Conservation (phyloP, 2,329 filamentous ascomycete species). For the Sporothrix mexicana region DNA sequence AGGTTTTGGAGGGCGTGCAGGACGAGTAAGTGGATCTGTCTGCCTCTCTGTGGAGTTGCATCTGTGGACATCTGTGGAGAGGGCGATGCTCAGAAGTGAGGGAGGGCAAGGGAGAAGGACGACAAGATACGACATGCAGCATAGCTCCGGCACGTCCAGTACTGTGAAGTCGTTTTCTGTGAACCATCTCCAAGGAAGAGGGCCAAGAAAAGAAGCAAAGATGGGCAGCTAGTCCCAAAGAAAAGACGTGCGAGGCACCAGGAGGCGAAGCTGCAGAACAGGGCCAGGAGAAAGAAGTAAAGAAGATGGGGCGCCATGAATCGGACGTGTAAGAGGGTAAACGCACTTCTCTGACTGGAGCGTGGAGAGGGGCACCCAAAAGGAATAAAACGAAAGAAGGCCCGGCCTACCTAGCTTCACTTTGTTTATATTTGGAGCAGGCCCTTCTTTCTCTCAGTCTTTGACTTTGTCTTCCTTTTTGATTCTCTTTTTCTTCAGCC, state of each 20-base stretch:
- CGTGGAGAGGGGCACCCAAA: background rate
- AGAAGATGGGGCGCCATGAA: background rate
- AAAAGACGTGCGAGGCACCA: background rate
- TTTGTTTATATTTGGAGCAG: constrained; percentile 21
- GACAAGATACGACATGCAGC: constrained; percentile 6
- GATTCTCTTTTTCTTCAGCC: constrained; percentile 8
- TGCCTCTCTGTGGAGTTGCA: background rate
- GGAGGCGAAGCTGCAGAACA: constrained; percentile 6
- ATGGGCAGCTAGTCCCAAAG: constrained; percentile 8
- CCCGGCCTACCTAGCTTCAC: background rate
- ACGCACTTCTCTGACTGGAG: constrained; percentile 4
- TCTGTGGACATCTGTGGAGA: background rate
- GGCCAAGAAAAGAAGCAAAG: background rate
- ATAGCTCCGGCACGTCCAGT: background rate
- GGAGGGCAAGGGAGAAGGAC: background rate
- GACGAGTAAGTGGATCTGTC: constrained; percentile 23
- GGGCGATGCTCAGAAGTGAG: background rate
- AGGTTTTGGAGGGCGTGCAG: constrained; percentile 16
- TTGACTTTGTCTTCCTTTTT: background rate
- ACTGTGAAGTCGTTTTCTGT: background rate
- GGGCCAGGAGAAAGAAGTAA: background rate
- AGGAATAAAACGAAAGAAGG: background rate
- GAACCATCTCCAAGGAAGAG: background rate
- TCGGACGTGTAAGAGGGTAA: background rate
- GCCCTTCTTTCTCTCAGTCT: background rate